Base-by-base conservation (phyloP, 352 stramenopile genomes). In the Globisporangium alternatum region DNA sequence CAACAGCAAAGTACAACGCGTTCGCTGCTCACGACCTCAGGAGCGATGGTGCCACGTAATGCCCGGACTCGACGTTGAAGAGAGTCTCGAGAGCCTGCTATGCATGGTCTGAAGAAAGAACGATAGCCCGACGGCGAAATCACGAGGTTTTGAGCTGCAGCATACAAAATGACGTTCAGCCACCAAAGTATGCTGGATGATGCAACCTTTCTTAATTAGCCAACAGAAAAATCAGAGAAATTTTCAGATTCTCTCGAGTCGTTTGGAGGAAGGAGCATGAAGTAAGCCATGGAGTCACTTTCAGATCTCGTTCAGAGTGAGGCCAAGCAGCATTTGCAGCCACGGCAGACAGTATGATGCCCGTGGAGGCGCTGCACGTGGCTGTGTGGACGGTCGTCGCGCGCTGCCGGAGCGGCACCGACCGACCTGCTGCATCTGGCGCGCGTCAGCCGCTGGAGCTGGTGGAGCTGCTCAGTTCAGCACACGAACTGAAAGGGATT, bases 381-480 rank as follows among this genome's bases (percentile, higher is more conserved):
- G 25, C 1, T 21, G 15, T 22, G 25, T 54, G 48, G 48, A 2
- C 25, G 12, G 25, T 22, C 10, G 30, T 54, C 12, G 12, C 48
- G 48, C 48, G 48, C 48, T 54, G 28, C 15, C 12, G 31, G 48
- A 54, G 21, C 10, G 48, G 48, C 12, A 28, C 25, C 25, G 25
- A 22, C 48, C 48, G 48, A 54, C 48, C 48, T 54, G 21, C 33
- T 54, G 21, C 48, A 31, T 5, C 48, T 55, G 22, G 48, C 48
- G 25, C 33, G 48, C 48, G 25, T 25, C 12, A 55, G 25, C 31
- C 48, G 48, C 48, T 55, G 48, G 48, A 55, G 25, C 48, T 55
- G 48, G 48, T 25, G 35, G 25, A 37, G 48, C 48, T 28, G 25
- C 25, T 10, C 19, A 25, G 17, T 15, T 25, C 19, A 10, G 43